Base-by-base conservation (phyloP, 1,284 basidiomycete species). In the Cutaneotrichosporon sp. region DNA sequence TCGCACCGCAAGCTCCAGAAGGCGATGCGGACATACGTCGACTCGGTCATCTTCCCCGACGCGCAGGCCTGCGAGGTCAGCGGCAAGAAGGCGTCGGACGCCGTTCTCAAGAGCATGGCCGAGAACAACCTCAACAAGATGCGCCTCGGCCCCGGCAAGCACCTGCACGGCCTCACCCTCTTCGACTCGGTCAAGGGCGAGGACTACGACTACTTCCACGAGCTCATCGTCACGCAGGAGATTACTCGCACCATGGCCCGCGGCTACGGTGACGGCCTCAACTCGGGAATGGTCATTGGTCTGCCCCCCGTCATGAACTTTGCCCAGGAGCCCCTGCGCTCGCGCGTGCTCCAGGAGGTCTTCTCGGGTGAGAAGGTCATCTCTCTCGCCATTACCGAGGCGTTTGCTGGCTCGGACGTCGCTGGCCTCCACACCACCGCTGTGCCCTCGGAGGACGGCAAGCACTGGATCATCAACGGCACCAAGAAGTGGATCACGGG, bases 401-500 rank as follows among this genome's bases (percentile, higher is more conserved):
- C 95, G 0, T 91, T 91, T 71, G 95, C 94, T 9, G 94, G 94
- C 7, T 92, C 90, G 68, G 93, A 97, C 76, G 92, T 97, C 38
- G 86, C 89, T 75, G 90, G 90, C 34, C 80, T 94, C 61, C 86
- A 88, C 75, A 93, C 90, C 11, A 90, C 87, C 8, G 95, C 95
- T 11, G 86, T 83, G 57, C 90, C 93, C 79, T 88, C 85, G 42
- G 87, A 89, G 69, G 92, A 96, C 74, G 92, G 91, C 56, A 80
- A 90, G 70, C 77, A 78, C 69, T 84, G 82, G 77, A 88, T 91
- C 65, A 87, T 95, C 71, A 92, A 91, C 71, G 92, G 92, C 11
- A 92, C 91, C 16, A 95, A 96, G 81, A 83, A 83, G 72, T 97
- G 94, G 95, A 97, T 97, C 74, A 95, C 94, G 50, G 97, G 95